These are phyloP conservation scores for Micractinium sp. DNA, from an alignment of 139 green algal genomes.

Conservation along the genomic window DNA sequence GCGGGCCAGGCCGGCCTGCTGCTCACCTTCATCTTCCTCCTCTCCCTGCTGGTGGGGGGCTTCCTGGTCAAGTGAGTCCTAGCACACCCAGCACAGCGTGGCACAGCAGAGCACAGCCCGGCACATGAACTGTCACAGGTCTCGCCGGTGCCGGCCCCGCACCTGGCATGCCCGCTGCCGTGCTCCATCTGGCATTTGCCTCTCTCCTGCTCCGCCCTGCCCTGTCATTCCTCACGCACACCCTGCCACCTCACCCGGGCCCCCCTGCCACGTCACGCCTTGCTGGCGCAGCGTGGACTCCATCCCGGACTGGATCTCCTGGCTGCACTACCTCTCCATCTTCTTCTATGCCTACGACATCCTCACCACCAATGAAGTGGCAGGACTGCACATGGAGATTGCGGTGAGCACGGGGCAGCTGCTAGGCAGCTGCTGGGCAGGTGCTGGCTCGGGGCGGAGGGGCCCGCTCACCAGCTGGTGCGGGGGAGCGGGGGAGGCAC, in stretches of 20 bases:
- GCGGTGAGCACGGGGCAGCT: neutral
- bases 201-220: neutral
- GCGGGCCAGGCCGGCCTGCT: conserved; percentile 67
- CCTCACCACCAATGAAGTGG: conserved; percentile 62
- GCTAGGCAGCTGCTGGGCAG: neutral
- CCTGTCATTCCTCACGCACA: neutral
- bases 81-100: neutral
- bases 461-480: too few species aligned
- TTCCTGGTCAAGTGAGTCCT: conserved; percentile 38
- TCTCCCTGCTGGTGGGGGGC: conserved; percentile 70
- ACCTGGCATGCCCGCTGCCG: neutral
- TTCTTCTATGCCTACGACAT: conserved; percentile 48
- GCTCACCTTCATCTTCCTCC: conserved; percentile 81
- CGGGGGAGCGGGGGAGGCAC: too few species aligned
- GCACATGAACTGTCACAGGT: neutral
- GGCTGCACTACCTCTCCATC: conserved; percentile 67
- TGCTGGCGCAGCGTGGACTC: neutral
- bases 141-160: too few species aligned
- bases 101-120: neutral
- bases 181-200: neutral
- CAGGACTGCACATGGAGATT: conserved; percentile 47
- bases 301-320: conserved; percentile 57
- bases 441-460: neutral
- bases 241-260: too few species aligned
- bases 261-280: too few species aligned